Percentiles rank a stretch among this genome's conserved stretches.
These are phyloP conservation scores for Coniochaeta sp. DNA, from an alignment of 2,329 filamentous ascomycete genomes.

Conservation along the genomic window DNA sequence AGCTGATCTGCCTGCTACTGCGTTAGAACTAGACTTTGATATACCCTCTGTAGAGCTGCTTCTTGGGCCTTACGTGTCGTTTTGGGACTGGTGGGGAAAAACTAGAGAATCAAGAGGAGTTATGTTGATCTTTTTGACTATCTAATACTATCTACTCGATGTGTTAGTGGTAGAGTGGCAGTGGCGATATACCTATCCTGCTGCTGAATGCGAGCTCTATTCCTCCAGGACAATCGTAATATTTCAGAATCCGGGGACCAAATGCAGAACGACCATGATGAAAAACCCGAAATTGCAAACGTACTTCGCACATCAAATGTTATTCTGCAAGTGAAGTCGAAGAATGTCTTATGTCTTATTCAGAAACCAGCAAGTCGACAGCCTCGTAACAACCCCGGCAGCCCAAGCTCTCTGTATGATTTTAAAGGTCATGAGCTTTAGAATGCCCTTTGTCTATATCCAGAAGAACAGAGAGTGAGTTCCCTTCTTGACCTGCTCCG, in stretches of 20 bases:
- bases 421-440: too few species aligned
- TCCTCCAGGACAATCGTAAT: too few species aligned
- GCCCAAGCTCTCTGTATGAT: background rate
- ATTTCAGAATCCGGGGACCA: too few species aligned
- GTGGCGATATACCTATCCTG: background rate
- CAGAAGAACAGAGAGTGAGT: too few species aligned
- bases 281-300: too few species aligned
- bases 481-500: too few species aligned
- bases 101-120: background rate
- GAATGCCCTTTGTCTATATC: too few species aligned
- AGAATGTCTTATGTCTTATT: background rate
- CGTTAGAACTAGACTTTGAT: background rate
- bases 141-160: background rate
- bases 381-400: background rate
- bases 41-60: background rate
- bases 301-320: too few species aligned
- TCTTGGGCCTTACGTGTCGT: background rate
- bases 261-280: too few species aligned
- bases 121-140: background rate
- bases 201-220: too few species aligned
- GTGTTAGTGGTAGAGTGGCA: background rate
- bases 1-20: conserved; percentile 6
- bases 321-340: background rate
- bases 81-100: background rate
- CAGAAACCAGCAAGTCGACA: background rate